Evolutionary conservation across 2,329 filamentous ascomycete genomes (phyloP), one percentile per base, ranked within the genome.

Genomic region (Harringtonia lauricola): DNA sequence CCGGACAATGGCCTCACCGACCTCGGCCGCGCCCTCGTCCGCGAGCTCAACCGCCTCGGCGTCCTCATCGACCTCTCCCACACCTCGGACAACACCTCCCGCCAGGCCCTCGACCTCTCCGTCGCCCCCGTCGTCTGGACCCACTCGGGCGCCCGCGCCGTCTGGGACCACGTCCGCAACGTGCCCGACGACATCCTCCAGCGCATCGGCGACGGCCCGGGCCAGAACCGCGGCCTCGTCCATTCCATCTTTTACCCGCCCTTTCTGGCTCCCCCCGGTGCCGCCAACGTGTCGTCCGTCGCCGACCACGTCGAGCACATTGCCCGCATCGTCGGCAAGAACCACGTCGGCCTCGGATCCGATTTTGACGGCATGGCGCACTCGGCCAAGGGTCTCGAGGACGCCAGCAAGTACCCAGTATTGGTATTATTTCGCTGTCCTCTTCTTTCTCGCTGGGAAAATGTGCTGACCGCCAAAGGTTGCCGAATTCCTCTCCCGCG

Each of bases 331-430:
- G 86, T 94, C 47, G 89, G 90, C 2, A 95, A 83, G 54, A 83
- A 89, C 31, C 75, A 94, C 58, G 86, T 95, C 9, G 90, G 89
- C 0, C 63, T 95, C 15, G 89, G 89, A 0, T 88, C 83, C 39
- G 90, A 95, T 59, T 95, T 88, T 57, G 88, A 95, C 57, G 90
- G 77, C 5, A 89, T 88, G 44, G 56, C 59, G 2, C 59, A 52
- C 1, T 78, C 79, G 4, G 86, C 88, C 0, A 58, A 66, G 39
- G 89, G 88, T 0, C 61, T 95, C 36, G 85, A 92, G 29, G 87
- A 95, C 59, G 87, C 94, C 8, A 79, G 79, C 39, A 86, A 86
- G 58, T 94, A 83, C 54, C 88, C 33, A n/a, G 30, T 33, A n/a
- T 33, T 33, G 15, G 30, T 33, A 33, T 33, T 33, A 30, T 30